Conservation (phyloP, 768 basidiomycete species). For the Macrolepiota albuminosa region DNA sequence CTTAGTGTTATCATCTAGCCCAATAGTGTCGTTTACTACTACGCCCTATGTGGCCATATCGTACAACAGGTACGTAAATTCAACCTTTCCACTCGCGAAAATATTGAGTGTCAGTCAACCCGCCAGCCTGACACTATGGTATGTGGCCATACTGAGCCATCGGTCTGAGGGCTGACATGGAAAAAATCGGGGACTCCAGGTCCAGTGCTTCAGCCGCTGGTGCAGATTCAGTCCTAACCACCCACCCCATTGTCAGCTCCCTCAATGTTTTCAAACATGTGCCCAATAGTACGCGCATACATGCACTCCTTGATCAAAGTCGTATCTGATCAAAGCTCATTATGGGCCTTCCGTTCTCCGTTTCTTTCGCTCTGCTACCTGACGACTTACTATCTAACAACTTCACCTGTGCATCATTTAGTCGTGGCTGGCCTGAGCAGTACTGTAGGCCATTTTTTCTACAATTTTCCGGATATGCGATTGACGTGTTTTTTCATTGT, state of each 20-base stretch:
- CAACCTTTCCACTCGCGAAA: background rate
- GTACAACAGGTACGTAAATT: background rate
- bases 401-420: conserved; percentile 8
- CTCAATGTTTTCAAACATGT: conserved; percentile 35
- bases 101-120: background rate
- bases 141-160: background rate
- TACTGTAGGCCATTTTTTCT: conserved; percentile 28
- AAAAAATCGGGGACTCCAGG: background rate
- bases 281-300: conserved; percentile 38
- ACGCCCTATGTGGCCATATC: background rate
- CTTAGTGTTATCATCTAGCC: background rate
- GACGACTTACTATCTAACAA: background rate
- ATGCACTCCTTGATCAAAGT: background rate
- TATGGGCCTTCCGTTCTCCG: background rate
- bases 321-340: background rate
- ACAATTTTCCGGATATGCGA: background rate
- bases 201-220: conserved; percentile 17
- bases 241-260: conserved; percentile 35
- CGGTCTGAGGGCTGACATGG: background rate
- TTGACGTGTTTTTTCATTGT: background rate
- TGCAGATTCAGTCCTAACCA: conserved; percentile 54
- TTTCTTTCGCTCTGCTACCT: background rate
- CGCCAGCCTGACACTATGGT: background rate
- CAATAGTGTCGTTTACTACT: background rate
- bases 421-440: conserved; percentile 41